Base-by-base conservation (phyloP, 2,329 filamentous ascomycete genomes). In the Arthrobotrys sinensis region DNA sequence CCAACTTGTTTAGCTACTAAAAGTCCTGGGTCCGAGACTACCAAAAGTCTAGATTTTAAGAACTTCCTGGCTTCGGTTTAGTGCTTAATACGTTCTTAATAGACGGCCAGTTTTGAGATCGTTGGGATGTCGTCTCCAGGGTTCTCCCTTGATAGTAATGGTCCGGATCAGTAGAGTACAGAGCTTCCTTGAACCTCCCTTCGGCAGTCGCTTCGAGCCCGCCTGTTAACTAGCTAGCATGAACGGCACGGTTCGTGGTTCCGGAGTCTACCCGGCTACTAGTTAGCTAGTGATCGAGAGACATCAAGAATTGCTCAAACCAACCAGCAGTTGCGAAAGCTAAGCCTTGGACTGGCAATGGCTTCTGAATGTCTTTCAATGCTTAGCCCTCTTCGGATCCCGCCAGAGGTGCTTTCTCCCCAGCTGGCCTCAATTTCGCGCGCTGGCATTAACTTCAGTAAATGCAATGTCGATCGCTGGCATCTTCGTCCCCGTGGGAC, bases 391-490 rank as follows among this genome's bases (percentile, higher is more conserved):
- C 36, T 34, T 55, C 48, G 57, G 60, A 21, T 36, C 46, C 69
- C 32, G 46, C 48, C 38, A 60, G 40, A 36, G 19, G 34, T 53
- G 60, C 45, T 48, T 53, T 76, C 43, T 76, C 64, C 71, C 71
- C 55, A 55, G 69, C 45, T 76, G 64, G 72, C 32, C 34, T 48
- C 57, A 64, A 76, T 60, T 76, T 68, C 64, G 64, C 55, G 66
- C 66, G 60, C 60, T 48, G 34, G 16, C 14, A 28, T 71, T 52
- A 24, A 70, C 66, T 71, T 10, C 6, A 53, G 73, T 65, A 77
- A 70, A 14, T 64, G 67, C 62, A 78, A 78, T 78, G 75, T 50
- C 60, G 75, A 78, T 78, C 75, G 3, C 52, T 63, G n/a, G 53
- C 11, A 60, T 19, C 46, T 66, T 64, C 50, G 53, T 14, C 55